Evolutionary conservation across 176 grass and related monocot genomes (phyloP).

Genomic region (Paspalum notatum): DNA sequence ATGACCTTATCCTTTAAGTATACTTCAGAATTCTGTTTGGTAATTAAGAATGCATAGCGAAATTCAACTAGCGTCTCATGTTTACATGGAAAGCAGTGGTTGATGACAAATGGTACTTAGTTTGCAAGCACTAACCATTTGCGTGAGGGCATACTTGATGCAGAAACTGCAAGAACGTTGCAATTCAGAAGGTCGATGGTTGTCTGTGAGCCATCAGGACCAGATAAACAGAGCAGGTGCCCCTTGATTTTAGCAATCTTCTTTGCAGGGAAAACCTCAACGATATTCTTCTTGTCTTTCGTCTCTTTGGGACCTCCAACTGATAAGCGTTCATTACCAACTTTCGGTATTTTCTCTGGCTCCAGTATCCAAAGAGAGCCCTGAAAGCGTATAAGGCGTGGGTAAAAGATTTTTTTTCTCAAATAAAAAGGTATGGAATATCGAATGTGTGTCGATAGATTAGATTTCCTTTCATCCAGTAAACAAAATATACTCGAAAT

Average conservation of each 20-base stretch:
- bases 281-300: slow-evolving; percentile 58
- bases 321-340: slow-evolving; percentile 50
- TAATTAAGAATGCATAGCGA: not conserved
- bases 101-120: not conserved
- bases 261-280: slow-evolving; percentile 83
- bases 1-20: not conserved
- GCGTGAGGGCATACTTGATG: slow-evolving; percentile 67
- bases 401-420: slow-evolving; percentile 4
- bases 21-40: not conserved
- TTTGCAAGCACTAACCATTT: slow-evolving; percentile 76
- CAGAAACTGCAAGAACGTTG: slow-evolving; percentile 74
- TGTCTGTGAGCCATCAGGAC: slow-evolving; percentile 57
- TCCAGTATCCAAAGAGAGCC: slow-evolving; percentile 88
- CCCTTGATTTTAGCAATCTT: slow-evolving; percentile 80
- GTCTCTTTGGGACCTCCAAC: slow-evolving; percentile 57
- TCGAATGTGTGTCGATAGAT: not conserved
- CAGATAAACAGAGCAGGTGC: slow-evolving; percentile 59
- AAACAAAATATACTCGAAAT: not conserved
- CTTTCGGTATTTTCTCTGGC: slow-evolving; percentile 73
- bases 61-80: not conserved
- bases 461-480: not conserved
- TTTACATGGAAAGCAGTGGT: not conserved
- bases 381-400: slow-evolving; percentile 44
- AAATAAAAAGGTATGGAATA: slow-evolving; percentile 6
- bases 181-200: slow-evolving; percentile 70